A percentile compares a stretch with the other conserved stretches of the same genome.
These are phyloP conservation scores for Lepidium didymum DNA, from an alignment of 345 rosid genomes.

Conservation along the genomic window DNA sequence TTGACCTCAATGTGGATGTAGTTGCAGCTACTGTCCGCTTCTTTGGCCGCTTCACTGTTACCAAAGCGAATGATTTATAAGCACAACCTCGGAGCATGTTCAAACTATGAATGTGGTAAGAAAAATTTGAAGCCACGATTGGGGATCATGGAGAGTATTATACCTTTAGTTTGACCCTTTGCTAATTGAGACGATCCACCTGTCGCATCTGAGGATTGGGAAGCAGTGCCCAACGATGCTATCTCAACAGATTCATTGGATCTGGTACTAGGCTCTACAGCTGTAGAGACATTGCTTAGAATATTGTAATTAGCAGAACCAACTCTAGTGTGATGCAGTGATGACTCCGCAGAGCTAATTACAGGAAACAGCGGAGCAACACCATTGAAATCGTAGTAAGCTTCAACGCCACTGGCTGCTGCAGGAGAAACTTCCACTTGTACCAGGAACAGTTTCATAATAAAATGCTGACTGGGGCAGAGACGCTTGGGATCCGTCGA, in stretches of 20 bases:
- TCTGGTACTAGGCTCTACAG: slow-evolving; percentile 26
- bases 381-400: slow-evolving; percentile 54
- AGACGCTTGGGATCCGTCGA: slow-evolving; percentile 58
- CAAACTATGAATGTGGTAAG: neutral
- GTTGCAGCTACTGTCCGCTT: slow-evolving; percentile 65
- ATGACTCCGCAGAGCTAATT: slow-evolving; percentile 34
- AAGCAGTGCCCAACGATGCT: slow-evolving; percentile 30
- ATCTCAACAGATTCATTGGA: slow-evolving; percentile 26
- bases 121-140: neutral
- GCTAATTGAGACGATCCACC: slow-evolving; percentile 32
- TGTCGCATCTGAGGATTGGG: slow-evolving; percentile 26
- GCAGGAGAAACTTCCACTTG: slow-evolving; percentile 55
- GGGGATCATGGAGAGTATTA: neutral
- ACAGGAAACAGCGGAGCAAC: slow-evolving; percentile 39
- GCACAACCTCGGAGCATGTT: neutral
- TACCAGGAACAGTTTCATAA: slow-evolving; percentile 48
- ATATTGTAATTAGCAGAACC: slow-evolving; percentile 30
- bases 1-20: slow-evolving; percentile 76
- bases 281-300: slow-evolving; percentile 21
- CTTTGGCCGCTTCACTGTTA: slow-evolving; percentile 58
- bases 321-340: slow-evolving; percentile 35
- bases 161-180: slow-evolving; percentile 78
- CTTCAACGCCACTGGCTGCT: slow-evolving; percentile 41
- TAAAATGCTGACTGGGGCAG: slow-evolving; percentile 47
- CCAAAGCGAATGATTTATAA: slow-evolving; percentile 5